Evolutionary conservation across 768 basidiomycete genomes (phyloP).

Genomic region (Gelatoporia subvermispora): DNA sequence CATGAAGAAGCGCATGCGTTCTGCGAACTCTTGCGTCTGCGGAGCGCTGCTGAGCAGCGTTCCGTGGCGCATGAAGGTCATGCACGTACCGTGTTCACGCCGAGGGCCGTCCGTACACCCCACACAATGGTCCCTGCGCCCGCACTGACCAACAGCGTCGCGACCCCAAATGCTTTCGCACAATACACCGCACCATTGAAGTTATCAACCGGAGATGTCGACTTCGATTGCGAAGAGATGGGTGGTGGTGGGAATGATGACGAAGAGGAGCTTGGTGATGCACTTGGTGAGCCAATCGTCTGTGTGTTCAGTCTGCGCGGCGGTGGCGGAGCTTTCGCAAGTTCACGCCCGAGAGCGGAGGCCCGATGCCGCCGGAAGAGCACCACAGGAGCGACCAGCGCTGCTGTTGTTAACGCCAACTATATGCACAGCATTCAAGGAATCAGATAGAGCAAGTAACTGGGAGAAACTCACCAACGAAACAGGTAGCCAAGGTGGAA

Average conservation of each 20-base stretch:
- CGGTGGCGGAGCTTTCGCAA: slow-evolving; percentile 15
- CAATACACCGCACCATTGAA: slow-evolving; percentile 51
- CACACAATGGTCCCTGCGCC: slow-evolving; percentile 41
- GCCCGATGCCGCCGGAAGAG: slow-evolving; percentile 23
- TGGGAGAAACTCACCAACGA: slow-evolving; percentile 19
- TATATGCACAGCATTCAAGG: neutral
- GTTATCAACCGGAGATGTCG: slow-evolving; percentile 20
- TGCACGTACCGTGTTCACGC: slow-evolving; percentile 49
- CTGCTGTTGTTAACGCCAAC: slow-evolving; percentile 28
- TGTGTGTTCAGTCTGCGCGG: slow-evolving; percentile 6
- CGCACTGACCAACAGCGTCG: slow-evolving; percentile 52
- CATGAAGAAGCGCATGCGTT: slow-evolving; percentile 48
- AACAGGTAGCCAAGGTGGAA: slow-evolving; percentile 27
- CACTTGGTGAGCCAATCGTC: neutral
- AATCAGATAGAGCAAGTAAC: neutral
- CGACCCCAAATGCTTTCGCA: slow-evolving; percentile 60
- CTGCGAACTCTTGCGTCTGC: slow-evolving; percentile 57
- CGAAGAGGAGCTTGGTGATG: neutral
- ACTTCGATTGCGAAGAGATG: neutral
- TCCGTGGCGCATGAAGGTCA: neutral
- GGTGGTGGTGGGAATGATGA: neutral
- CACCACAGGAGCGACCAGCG: slow-evolving; percentile 25
- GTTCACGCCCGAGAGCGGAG: slow-evolving; percentile 5
- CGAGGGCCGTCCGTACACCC: slow-evolving; percentile 47
- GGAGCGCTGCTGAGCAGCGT: neutral